phyloP scores from a whole-genome alignment of 2,329 filamentous ascomycete genomes.

The Blastomyces silverae region DNA sequence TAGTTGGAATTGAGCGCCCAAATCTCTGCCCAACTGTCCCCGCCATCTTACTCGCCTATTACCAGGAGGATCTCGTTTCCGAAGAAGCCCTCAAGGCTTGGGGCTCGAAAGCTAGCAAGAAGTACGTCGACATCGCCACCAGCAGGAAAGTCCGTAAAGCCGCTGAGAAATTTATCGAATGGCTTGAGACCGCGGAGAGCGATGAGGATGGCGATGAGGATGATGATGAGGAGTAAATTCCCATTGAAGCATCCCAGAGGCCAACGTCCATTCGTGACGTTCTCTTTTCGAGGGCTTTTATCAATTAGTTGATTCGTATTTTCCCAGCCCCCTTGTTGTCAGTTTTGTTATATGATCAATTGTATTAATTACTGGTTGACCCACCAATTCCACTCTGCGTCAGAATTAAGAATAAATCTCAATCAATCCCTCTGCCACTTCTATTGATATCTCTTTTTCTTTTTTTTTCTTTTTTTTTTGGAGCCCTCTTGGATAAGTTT shows the following conservation, averaged over 20 bases:
- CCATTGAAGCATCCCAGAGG: neutral
- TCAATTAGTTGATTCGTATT: neutral
- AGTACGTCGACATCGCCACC: constrained; percentile 82
- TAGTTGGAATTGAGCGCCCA: constrained; percentile 73
- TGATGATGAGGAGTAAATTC: constrained; percentile 50
- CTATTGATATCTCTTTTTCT: neutral
- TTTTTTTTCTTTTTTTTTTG: neutral
- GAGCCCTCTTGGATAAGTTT: neutral
- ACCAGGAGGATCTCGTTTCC: constrained; percentile 78
- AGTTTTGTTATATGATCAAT: neutral
- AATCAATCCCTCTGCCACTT: neutral
- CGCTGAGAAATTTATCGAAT: constrained; percentile 86
- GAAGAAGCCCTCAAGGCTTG: constrained; percentile 87
- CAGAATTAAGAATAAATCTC: neutral
- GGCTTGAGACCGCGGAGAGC: constrained; percentile 80
- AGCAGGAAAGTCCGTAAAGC: constrained; percentile 96
- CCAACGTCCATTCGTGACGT: neutral
- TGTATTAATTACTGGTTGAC: neutral
- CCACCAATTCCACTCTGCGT: neutral
- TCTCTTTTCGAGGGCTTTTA: neutral
- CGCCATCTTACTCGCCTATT: constrained; percentile 81
- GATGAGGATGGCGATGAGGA: constrained; percentile 64
- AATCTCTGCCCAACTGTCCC: constrained; percentile 71
- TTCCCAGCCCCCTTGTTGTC: neutral
- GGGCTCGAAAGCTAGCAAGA: constrained; percentile 95